Conservation (phyloP, 2,329 filamentous ascomycete genomes). For the Cladosporium sp. region DNA sequence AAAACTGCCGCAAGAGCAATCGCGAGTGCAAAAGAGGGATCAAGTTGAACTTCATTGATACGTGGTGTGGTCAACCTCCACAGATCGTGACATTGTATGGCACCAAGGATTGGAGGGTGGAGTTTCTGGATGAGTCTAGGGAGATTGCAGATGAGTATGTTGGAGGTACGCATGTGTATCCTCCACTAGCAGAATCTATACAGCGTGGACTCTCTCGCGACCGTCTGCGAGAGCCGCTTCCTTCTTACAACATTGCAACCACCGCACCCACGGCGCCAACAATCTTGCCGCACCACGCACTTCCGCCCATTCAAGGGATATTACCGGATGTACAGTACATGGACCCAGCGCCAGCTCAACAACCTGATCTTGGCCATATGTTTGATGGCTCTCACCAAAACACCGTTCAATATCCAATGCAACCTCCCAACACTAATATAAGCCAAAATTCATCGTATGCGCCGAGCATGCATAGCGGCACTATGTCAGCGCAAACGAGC, state of each 20-base stretch:
- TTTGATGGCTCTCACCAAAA: constrained; percentile 33
- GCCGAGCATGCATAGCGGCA: constrained; percentile 16
- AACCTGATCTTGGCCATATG: constrained; percentile 33
- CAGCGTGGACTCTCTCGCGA: constrained; percentile 28
- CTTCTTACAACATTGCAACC: constrained; percentile 7
- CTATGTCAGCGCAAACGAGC: constrained; percentile 1
- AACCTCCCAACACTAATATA: constrained; percentile 21
- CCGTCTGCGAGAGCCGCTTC: constrained; percentile 18
- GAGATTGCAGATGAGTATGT: constrained; percentile 86
- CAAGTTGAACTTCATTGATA: constrained; percentile 86
- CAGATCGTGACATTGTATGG: constrained; percentile 48
- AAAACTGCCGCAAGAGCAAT: constrained; percentile 86
- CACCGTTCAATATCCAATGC: constrained; percentile 24
- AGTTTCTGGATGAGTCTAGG: constrained; percentile 83
- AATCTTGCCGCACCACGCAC: constrained; percentile 40
- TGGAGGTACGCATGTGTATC: constrained; percentile 70
- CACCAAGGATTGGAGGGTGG: constrained; percentile 63
- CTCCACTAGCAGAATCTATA: constrained; percentile 35
- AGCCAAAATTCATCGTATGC: constrained; percentile 20
- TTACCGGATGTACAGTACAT: constrained; percentile 43
- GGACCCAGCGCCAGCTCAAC: constrained; percentile 13
- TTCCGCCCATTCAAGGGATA: constrained; percentile 49
- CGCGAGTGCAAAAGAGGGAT: constrained; percentile 80
- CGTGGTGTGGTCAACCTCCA: constrained; percentile 64
- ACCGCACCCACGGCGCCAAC: constrained; percentile 24